Conservation (phyloP, 2,329 filamentous ascomycete genomes). For the Xylogone sp. region DNA sequence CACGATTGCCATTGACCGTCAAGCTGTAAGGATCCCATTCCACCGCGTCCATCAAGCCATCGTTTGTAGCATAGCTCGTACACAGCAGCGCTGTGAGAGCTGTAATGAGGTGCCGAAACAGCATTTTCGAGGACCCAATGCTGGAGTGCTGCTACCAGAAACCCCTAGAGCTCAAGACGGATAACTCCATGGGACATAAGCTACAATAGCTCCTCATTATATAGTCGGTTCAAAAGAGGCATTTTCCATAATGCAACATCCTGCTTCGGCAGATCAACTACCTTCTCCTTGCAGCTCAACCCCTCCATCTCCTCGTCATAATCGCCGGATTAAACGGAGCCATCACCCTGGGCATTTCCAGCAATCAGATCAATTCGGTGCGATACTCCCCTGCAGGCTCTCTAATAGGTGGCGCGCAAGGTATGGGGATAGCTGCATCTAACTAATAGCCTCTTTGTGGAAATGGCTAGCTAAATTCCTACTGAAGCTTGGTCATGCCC, state of each 20-base stretch:
- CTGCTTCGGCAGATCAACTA: background rate
- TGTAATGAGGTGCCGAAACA: conserved; percentile 17
- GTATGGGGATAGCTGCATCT: background rate
- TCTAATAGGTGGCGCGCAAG: too few species aligned
- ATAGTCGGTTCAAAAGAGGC: background rate
- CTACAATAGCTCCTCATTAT: background rate
- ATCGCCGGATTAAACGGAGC: background rate
- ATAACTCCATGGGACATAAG: background rate
- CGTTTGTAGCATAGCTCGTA: conserved; percentile 29
- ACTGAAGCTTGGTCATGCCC: background rate
- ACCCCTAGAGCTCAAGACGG: too few species aligned
- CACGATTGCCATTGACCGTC: conserved; percentile 42
- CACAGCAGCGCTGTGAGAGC: conserved; percentile 19
- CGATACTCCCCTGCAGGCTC: too few species aligned
- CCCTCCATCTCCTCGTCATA: background rate
- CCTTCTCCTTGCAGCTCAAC: background rate
- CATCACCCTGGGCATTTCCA: background rate
- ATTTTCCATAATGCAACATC: background rate
- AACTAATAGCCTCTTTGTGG: background rate
- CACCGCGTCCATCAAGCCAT: conserved; percentile 40
- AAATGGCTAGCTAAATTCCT: background rate
- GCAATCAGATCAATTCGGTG: too few species aligned
- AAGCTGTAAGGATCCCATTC: conserved; percentile 50
- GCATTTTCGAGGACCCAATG: conserved; percentile 13
- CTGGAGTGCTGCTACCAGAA: too few species aligned